Evolutionary conservation across 257 asterid species (phyloP), one percentile per base, ranked within the genome.

Genomic region (Solanum verrucosum): DNA sequence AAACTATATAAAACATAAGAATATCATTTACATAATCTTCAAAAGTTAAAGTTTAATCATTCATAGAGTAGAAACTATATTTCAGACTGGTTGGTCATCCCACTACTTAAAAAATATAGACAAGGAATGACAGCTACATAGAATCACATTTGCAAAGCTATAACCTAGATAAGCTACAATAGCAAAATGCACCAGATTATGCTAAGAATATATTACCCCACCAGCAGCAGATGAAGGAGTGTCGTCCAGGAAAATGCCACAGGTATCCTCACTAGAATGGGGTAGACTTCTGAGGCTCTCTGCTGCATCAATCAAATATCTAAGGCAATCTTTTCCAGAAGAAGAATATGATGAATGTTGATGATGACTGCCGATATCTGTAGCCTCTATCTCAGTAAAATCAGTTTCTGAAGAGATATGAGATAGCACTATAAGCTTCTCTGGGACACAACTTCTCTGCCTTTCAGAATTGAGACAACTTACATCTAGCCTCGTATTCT

Each of bases 401-500:
- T 67, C 83, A 60, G 65, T 87, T 85, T 63, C 74, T 13, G 88
- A 65, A 42, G 90, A 52, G 60, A 56, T 71, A 87, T 72, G 37
- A 15, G 27, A 37, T 29, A 60, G 84, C 60, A 33, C 83, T 18
- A 18, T 79, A 29, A 46, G 84, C 44, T 87, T 70, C 72, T 23
- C 52, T 5, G 65, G 34, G 59, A 83, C n/a, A 44, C 79, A 20
- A 21, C n/a, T 25, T 8, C 27, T 81, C 85, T 85, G 85, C 31
- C 35, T 67, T 42, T 73, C 40, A 31, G 31, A 29, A 79, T 71
- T 25, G 60, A 13, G 52, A 60, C 52, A 63, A 84, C 67, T 44
- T 86, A 60, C 86, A 67, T 56, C 63, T 65, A 82, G 89, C 83
- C 40, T 85, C 44, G 34, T 49, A 88, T 88, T 88, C 56, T 88